A percentile compares a stretch with the other conserved stretches of the same genome.
phyloP scores from a whole-genome alignment of 139 green algal species.

The Micractinium sp. region DNA sequence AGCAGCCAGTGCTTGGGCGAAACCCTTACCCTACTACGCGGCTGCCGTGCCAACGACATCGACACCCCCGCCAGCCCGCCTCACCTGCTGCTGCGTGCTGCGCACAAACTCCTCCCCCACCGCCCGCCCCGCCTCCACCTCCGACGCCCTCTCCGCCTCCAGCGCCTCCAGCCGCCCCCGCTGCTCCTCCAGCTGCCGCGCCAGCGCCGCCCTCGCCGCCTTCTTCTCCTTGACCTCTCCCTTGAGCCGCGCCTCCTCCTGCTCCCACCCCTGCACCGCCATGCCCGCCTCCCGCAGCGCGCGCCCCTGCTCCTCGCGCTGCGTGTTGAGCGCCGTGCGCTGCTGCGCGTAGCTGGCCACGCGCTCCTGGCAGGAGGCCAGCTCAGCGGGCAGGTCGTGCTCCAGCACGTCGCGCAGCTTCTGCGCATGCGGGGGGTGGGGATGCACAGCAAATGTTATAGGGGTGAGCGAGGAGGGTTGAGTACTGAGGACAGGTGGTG shows the following conservation, averaged over 20 bases:
- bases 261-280: not conserved
- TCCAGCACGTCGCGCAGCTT: not conserved
- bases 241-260: not conserved
- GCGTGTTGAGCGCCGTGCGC: not conserved
- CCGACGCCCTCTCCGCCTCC: not conserved
- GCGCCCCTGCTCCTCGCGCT: not conserved
- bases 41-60: no score
- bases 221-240: not conserved
- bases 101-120: not conserved
- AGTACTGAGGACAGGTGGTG: no score
- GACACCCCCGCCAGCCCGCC: no score
- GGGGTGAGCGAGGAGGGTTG: no score
- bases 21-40: no score
- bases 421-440: not conserved
- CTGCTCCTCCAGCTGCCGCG: not conserved
- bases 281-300: not conserved
- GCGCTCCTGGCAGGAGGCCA: not conserved
- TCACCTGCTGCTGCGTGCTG: conserved; percentile 15
- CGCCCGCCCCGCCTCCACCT: not conserved
- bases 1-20: no score
- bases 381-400: not conserved
- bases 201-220: no score
- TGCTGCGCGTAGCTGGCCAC: conserved; percentile 5
- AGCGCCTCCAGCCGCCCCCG: not conserved
- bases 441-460: no score